Evolutionary conservation across 768 basidiomycete genomes (phyloP).

Genomic region (Mrakia gelida): DNA sequence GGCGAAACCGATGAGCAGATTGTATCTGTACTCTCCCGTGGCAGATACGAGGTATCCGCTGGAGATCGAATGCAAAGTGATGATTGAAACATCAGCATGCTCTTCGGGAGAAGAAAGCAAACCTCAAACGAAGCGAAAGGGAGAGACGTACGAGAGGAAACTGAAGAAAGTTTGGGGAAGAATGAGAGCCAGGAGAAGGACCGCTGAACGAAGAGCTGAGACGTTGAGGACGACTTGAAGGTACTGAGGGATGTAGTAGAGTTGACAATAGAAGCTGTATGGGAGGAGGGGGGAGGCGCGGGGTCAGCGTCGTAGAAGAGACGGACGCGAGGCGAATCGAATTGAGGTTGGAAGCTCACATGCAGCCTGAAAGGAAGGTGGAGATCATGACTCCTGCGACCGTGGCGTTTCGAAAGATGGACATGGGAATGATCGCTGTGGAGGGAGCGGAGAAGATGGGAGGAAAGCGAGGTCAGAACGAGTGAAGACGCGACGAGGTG

Average conservation of each 20-base stretch:
- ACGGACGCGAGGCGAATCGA: slow-evolving; percentile 21
- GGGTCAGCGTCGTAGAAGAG: slow-evolving; percentile 45
- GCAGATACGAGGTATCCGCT: slow-evolving; percentile 58
- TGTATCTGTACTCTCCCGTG: slow-evolving; percentile 50
- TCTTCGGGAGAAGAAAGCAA: background rate
- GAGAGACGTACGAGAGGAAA: slow-evolving; percentile 40
- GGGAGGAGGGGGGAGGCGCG: slow-evolving; percentile 52
- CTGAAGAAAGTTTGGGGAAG: slow-evolving; percentile 51
- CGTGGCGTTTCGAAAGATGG: slow-evolving; percentile 64
- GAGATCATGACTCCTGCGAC: slow-evolving; percentile 64
- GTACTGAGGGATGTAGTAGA: slow-evolving; percentile 49
- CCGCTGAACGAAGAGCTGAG: slow-evolving; percentile 59
- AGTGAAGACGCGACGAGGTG: too few relatives aligned
- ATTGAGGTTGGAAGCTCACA: background rate
- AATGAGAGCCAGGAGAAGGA: slow-evolving; percentile 66
- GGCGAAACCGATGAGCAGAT: background rate
- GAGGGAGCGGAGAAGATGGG: background rate
- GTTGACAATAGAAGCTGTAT: slow-evolving; percentile 46
- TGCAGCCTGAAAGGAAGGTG: slow-evolving; percentile 59
- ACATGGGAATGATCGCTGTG: slow-evolving; percentile 45
- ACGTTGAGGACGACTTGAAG: slow-evolving; percentile 56
- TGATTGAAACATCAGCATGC: background rate
- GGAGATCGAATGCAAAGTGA: background rate
- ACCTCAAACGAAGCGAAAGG: too few relatives aligned
- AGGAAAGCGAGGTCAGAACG: background rate